A percentile compares a stretch with the other conserved stretches of the same genome.
phyloP scores from a whole-genome alignment of 306 rosid species.

The Echinosophora koreensis region DNA sequence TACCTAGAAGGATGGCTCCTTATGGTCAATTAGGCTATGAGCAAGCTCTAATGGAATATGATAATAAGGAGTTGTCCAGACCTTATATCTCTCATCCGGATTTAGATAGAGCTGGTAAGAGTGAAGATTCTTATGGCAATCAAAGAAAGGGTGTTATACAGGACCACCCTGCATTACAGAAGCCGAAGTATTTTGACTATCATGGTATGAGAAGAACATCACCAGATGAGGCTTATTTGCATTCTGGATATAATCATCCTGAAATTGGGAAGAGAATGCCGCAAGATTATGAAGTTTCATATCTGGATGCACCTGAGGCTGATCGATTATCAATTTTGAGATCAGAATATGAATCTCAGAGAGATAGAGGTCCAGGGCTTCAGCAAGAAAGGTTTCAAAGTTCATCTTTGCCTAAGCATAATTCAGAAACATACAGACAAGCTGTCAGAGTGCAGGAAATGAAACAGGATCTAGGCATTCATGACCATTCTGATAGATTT shows the following conservation, averaged over 20 bases:
- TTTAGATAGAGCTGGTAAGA: constrained; percentile 57
- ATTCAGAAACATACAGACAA: constrained; percentile 56
- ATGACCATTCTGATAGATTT: constrained; percentile 60
- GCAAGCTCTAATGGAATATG: constrained; percentile 56
- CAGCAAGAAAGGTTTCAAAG: constrained; percentile 66
- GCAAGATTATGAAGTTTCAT: constrained; percentile 59
- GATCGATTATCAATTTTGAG: constrained; percentile 54
- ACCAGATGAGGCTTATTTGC: constrained; percentile 60
- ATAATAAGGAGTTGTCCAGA: constrained; percentile 62
- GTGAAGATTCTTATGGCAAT: constrained; percentile 54
- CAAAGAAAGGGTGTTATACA: constrained; percentile 53
- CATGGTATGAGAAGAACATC: constrained; percentile 63
- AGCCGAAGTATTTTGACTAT: constrained; percentile 58
- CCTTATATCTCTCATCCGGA: constrained; percentile 51
- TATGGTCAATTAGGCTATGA: constrained; percentile 60
- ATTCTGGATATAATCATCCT: constrained; percentile 53
- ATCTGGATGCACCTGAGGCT: constrained; percentile 56
- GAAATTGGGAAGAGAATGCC: constrained; percentile 63
- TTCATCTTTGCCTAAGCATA: constrained; percentile 58
- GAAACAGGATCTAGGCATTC: constrained; percentile 55
- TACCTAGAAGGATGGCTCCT: constrained; percentile 64
- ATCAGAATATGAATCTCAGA: constrained; percentile 67
- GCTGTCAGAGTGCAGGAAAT: constrained; percentile 58
- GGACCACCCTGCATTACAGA: constrained; percentile 53
- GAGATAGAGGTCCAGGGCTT: constrained; percentile 60